Percentiles rank a stretch among this genome's conserved stretches.
Conservation (phyloP, 139 green algal genomes). For the Yamagishiella unicocca region DNA sequence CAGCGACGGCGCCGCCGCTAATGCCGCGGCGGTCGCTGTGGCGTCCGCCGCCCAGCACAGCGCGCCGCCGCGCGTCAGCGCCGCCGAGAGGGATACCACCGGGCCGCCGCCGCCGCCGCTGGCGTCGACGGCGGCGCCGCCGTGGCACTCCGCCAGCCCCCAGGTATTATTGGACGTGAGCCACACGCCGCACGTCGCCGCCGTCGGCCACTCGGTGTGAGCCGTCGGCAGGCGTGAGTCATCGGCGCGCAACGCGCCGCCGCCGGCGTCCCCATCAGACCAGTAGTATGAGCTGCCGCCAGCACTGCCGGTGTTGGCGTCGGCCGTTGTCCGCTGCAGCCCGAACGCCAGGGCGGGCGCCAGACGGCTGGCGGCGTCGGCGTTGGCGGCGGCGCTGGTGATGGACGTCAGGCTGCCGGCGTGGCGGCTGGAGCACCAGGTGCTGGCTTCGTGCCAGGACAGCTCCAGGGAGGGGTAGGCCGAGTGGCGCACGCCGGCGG, state of each 20-base stretch:
- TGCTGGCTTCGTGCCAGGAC: neutral
- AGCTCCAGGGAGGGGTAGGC: conserved; percentile 4
- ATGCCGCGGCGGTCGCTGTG: neutral
- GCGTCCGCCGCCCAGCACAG: conserved; percentile 7
- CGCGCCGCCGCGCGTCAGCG: neutral
- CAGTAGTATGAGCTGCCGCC: neutral
- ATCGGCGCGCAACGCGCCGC: neutral
- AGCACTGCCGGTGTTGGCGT: neutral
- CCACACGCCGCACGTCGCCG: conserved; percentile 1
- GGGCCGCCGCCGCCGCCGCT: neutral
- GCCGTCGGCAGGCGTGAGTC: neutral
- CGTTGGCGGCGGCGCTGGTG: neutral
- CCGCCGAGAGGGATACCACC: neutral
- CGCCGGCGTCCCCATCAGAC: neutral
- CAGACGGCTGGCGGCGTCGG: neutral
- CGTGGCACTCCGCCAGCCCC: neutral
- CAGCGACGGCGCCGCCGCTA: conserved; percentile 19
- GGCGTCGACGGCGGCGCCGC: neutral
- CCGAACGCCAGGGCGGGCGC: conserved; percentile 19
- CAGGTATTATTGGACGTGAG: conserved; percentile 30
- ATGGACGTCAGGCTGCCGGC: conserved; percentile 11
- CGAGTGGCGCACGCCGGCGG: neutral
- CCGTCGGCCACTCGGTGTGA: neutral
- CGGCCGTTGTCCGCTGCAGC: neutral
- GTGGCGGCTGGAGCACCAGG: neutral